phyloP scores from a whole-genome alignment of 495 filamentous ascomycete species.

The Pyrenopolyporus hunteri region DNA sequence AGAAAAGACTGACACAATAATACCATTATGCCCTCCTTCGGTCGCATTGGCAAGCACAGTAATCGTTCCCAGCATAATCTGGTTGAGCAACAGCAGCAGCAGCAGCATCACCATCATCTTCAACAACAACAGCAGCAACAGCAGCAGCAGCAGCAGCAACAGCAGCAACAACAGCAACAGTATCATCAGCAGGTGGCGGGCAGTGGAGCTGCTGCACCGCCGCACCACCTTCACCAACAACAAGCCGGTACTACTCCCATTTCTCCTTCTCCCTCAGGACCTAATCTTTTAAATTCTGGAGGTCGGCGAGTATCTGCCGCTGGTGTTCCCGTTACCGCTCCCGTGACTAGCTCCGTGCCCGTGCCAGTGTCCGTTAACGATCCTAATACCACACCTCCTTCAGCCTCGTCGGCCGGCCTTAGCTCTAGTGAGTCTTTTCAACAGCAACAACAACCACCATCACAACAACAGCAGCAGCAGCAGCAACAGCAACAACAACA shows the following conservation, averaged over 20 bases:
- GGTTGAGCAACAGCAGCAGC: conserved; percentile 49
- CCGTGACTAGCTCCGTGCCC: conserved; percentile 19
- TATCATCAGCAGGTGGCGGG: conserved; percentile 41
- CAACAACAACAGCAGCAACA: conserved; percentile 36
- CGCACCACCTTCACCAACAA: conserved; percentile 37
- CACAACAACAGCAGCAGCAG: conserved; percentile 24
- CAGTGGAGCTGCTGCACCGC: conserved; percentile 44
- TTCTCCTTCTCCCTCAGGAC: conserved; percentile 19
- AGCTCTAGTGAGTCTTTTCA: conserved; percentile 58
- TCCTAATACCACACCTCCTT: conserved; percentile 46
- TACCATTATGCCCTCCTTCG: conserved; percentile 52
- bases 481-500: conserved; percentile 6
- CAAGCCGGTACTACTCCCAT: conserved; percentile 19
- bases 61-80: conserved; percentile 59
- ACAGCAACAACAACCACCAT: conserved; percentile 13
- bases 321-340: conserved; percentile 23
- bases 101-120: conserved; percentile 40
- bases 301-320: conserved; percentile 35
- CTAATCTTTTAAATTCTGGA: conserved; percentile 19
- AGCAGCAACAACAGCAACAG: conserved; percentile 32
- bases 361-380: conserved; percentile 22
- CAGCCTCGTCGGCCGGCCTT: conserved; percentile 52
- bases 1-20: conserved; percentile 35
- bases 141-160: conserved; percentile 39
- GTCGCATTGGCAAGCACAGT: conserved; percentile 53